Evolutionary conservation across 2,329 filamentous ascomycete species (phyloP).

Genomic region (Fusarium sp.): DNA sequence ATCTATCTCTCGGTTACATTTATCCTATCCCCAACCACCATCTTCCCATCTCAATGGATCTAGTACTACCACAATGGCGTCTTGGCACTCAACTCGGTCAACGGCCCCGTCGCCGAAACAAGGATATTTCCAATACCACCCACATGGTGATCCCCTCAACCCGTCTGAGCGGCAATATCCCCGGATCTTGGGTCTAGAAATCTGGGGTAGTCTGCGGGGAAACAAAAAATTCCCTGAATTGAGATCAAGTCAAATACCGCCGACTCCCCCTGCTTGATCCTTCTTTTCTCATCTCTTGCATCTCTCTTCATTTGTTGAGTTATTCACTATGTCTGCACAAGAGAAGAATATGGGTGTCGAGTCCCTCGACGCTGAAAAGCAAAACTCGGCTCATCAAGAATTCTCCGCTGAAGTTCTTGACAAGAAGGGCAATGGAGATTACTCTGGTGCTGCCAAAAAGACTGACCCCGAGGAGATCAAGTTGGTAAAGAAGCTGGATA

Average conservation of each 20-base stretch:
- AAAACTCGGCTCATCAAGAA: slow-evolving; percentile 33
- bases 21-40: slow-evolving; percentile 2
- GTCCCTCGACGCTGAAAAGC: slow-evolving; percentile 36
- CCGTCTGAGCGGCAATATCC: slow-evolving; percentile 13
- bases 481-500: slow-evolving; percentile 37
- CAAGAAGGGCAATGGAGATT: slow-evolving; percentile 35
- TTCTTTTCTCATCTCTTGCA: not conserved
- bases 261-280: slow-evolving; percentile 2
- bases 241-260: slow-evolving; percentile 33
- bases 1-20: not conserved
- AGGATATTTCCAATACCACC: slow-evolving; percentile 2
- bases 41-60: not conserved
- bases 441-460: slow-evolving; percentile 39
- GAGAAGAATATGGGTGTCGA: slow-evolving; percentile 19
- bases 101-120: slow-evolving; percentile 34
- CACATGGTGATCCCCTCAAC: slow-evolving; percentile 34
- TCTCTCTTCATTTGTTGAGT: not conserved
- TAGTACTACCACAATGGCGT: slow-evolving; percentile 1
- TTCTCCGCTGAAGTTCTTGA: slow-evolving; percentile 36
- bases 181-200: slow-evolving; percentile 27
- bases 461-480: slow-evolving; percentile 40
- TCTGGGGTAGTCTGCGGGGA: slow-evolving; percentile 38
- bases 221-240: not conserved
- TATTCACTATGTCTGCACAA: slow-evolving; percentile 19
- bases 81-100: slow-evolving; percentile 32